Base-by-base conservation (phyloP, 116 monocot genomes). In the Cymodocea nodosa region DNA sequence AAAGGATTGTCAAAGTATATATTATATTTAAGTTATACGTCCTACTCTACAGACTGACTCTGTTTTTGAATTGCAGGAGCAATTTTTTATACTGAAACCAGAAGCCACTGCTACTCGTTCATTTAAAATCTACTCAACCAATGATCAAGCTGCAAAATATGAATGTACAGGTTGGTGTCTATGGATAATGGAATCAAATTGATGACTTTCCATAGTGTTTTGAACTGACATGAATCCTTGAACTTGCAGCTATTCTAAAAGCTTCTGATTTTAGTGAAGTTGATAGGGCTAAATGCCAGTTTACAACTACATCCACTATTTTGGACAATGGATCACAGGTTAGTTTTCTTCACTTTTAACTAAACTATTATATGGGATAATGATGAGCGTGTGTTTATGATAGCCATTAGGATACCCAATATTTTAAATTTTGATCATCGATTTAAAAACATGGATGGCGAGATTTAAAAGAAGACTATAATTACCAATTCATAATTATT, bases 261-360 rank as follows among this genome's bases (percentile, higher is more conserved):
- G 97, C 79, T 67, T 91, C 97, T 64, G 92, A 92, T 78, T 98
- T 89, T 52, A 77, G 72, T 68, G 97, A 88, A 78, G 73, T 84
- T 67, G 92, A 92, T 76, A 79, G 86, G 49, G 85, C 88, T 23
- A 86, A 84, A 56, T 98, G 92, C 70, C 89, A 86, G 51, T 98
- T 98, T 61, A 82, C 78, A 44, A 98, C 92, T 59, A 89, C 84
- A 18, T 73, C 91, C 67, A 98, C 97, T 65, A 55, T 92, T 66
- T 76, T 98, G 73, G 87, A 92, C 68, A 92, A 98, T 80, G 97
- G 97, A 76, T 71, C 97, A 44, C 97, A 98, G 97, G 68, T 68
- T 15, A 60, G 44, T 44, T 44, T 44, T 44, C 5, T 6, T 44
- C 44, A 6, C 44, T 44, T 2, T 44, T 11, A 37, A 37, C 37